phyloP scores from a whole-genome alignment of 2,329 filamentous ascomycete species.

The Nothomitra cinnamomea region DNA sequence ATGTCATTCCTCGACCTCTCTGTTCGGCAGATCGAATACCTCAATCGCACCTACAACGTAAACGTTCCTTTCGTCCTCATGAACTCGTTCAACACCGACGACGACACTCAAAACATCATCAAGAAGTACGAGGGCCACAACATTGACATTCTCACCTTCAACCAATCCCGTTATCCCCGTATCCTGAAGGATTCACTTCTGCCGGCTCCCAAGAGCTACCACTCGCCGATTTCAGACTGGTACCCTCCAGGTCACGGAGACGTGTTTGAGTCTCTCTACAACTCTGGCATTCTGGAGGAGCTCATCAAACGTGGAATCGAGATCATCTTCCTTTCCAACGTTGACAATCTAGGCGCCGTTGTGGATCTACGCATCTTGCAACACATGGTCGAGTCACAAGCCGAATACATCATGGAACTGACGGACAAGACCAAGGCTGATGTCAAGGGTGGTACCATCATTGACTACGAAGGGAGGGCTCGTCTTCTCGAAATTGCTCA shows the following conservation, averaged over 20 bases:
- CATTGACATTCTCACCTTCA: slow-evolving; percentile 98
- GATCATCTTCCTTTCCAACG: slow-evolving; percentile 97
- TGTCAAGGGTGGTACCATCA: slow-evolving; percentile 99
- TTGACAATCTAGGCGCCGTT: slow-evolving; percentile 94
- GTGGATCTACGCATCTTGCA: slow-evolving; percentile 96
- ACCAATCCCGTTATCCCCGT: slow-evolving; percentile 96
- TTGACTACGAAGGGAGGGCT: slow-evolving; percentile 94
- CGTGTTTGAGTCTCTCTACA: slow-evolving; percentile 98
- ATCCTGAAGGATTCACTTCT: slow-evolving; percentile 97
- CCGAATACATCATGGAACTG: slow-evolving; percentile 99
- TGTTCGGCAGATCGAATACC: slow-evolving; percentile 95
- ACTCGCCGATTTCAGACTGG: slow-evolving; percentile 88
- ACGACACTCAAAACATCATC: slow-evolving; percentile 96
- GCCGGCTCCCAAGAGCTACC: slow-evolving; percentile 75
- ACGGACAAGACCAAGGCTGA: slow-evolving; percentile 99
- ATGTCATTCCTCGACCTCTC: slow-evolving; percentile 99
- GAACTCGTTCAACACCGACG: slow-evolving; percentile 99
- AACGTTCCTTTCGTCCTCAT: slow-evolving; percentile 98
- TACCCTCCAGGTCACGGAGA: slow-evolving; percentile 98
- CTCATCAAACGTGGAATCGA: slow-evolving; percentile 89
- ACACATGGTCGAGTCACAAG: slow-evolving; percentile 95
- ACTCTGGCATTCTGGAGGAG: slow-evolving; percentile 95
- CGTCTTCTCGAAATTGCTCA: slow-evolving; percentile 97
- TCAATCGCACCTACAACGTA: slow-evolving; percentile 94
- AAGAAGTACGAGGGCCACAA: slow-evolving; percentile 99